phyloP scores from a whole-genome alignment of 1,284 basidiomycete genomes.

The Apiotrichum siamense region DNA sequence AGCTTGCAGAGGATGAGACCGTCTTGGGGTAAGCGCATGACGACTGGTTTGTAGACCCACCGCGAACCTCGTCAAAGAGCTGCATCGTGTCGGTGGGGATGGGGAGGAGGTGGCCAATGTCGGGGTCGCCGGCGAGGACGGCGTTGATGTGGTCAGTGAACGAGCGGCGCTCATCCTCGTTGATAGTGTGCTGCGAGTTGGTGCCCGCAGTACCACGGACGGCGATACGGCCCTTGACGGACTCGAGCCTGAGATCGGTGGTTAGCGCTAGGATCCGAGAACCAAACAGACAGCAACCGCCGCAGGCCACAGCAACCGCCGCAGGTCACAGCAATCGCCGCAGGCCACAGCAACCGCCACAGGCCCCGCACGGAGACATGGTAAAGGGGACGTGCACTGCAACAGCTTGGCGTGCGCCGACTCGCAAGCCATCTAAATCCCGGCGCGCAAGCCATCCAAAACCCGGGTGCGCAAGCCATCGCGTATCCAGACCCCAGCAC shows the following conservation, averaged over 20 bases:
- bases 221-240: slow-evolving; percentile 79
- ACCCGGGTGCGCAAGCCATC: no score
- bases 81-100: slow-evolving; percentile 99
- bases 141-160: slow-evolving; percentile 98
- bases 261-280: background rate
- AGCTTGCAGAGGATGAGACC: slow-evolving; percentile 96
- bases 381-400: no score
- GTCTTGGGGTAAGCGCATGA: slow-evolving; percentile 51
- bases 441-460: no score
- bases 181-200: slow-evolving; percentile 95
- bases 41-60: slow-evolving; percentile 31
- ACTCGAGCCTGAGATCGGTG: slow-evolving; percentile 53
- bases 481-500: no score
- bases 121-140: slow-evolving; percentile 78
- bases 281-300: no score
- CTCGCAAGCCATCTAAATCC: no score
- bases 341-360: no score
- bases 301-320: no score
- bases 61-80: slow-evolving; percentile 89
- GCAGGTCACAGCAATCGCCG: no score
- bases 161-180: slow-evolving; percentile 91
- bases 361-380: no score
- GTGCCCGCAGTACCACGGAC: slow-evolving; percentile 86
- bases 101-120: slow-evolving; percentile 75
- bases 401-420: no score